Percentiles rank a stretch among this genome's conserved stretches.
Evolutionary conservation across 805 yeast genomes (phyloP).

Genomic region (Kodamaea kakaduensis): DNA sequence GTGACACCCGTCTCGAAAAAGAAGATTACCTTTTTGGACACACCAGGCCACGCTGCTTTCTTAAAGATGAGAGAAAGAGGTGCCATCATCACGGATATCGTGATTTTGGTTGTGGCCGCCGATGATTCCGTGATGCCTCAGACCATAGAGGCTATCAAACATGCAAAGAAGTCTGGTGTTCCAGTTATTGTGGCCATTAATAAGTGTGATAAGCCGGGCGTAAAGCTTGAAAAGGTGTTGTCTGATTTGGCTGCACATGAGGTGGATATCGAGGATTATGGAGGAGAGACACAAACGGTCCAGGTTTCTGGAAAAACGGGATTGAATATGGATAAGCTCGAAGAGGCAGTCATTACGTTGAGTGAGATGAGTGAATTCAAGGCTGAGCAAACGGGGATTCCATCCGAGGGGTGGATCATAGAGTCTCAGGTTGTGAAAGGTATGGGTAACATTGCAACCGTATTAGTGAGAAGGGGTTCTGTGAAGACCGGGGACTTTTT

Average conservation of each 20-base stretch:
- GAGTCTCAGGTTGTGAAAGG: conserved; percentile 83
- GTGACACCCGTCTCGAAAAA: conserved; percentile 70
- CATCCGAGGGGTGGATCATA: conserved; percentile 81
- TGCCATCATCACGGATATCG: conserved; percentile 89
- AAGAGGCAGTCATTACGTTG: conserved; percentile 81
- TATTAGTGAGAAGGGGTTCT: conserved; percentile 75
- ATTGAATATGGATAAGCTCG: conserved; percentile 80
- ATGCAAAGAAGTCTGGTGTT: conserved; percentile 76
- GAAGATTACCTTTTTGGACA: conserved; percentile 84
- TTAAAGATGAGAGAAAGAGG: conserved; percentile 96
- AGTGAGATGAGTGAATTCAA: conserved; percentile 80
- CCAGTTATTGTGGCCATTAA: conserved; percentile 89
- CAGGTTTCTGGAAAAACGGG: conserved; percentile 89
- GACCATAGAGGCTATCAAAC: conserved; percentile 91
- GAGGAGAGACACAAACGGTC: conserved; percentile 92
- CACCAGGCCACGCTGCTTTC: conserved; percentile 98
- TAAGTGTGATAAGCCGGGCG: conserved; percentile 80
- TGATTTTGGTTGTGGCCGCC: conserved; percentile 90
- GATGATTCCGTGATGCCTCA: conserved; percentile 99
- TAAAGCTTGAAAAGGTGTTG: conserved; percentile 69
- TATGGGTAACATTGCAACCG: conserved; percentile 81
- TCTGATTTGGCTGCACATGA: conserved; percentile 74
- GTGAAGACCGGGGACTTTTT: conserved; percentile 65
- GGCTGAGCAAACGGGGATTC: conserved; percentile 49
- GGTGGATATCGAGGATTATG: conserved; percentile 85